Conservation (phyloP, 1,284 basidiomycete genomes). For the Laetiporus sulphureus region DNA sequence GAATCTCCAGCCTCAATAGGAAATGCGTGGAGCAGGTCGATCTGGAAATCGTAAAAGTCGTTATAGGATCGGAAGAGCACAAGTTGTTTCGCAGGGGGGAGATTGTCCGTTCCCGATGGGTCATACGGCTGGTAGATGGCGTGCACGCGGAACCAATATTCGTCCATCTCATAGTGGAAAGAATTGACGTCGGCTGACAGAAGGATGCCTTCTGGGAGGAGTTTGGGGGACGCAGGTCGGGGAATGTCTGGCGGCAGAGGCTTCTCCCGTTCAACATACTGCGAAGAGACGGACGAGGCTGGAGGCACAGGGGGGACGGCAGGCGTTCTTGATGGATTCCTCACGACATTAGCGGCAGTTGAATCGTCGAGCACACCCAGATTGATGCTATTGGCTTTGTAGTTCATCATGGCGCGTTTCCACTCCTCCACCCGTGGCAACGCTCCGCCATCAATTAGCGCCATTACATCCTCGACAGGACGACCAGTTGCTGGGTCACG, state of each 20-base stretch:
- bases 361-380: constrained; percentile 82
- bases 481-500: constrained; percentile 85
- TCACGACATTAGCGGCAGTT: constrained; percentile 6
- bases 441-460: constrained; percentile 78
- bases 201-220: constrained; percentile 77
- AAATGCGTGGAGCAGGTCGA: constrained; percentile 80
- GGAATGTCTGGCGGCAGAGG: constrained; percentile 14
- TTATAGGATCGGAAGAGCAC: constrained; percentile 95
- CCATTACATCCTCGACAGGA: constrained; percentile 66
- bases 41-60: constrained; percentile 98
- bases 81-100: constrained; percentile 72
- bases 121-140: constrained; percentile 83
- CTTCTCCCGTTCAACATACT: constrained; percentile 21
- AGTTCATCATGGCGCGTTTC: constrained; percentile 92
- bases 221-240: constrained; percentile 27
- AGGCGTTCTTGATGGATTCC: too few species aligned
- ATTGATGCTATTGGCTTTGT: constrained; percentile 94
- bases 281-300: constrained; percentile 18
- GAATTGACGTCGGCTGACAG: constrained; percentile 89
- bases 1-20: constrained; percentile 85
- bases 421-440: constrained; percentile 96
- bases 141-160: constrained; percentile 97
- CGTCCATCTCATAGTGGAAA: constrained; percentile 93
- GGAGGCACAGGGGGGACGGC: constrained; percentile 11
- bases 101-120: constrained; percentile 39